Conservation (phyloP, 352 stramenopile species). For the Peronospora destructor region DNA sequence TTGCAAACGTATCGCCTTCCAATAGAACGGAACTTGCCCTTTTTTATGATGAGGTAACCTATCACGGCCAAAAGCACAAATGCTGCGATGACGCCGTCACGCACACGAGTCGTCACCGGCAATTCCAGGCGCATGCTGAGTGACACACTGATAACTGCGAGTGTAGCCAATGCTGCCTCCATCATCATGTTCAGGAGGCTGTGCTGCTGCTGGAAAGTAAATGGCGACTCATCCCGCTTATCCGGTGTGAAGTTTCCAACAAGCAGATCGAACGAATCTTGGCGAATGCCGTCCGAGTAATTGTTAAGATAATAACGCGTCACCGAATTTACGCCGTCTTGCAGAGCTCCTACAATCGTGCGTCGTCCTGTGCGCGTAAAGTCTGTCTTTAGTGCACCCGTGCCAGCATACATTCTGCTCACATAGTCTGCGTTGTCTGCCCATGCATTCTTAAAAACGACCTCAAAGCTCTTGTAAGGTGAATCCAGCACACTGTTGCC, state of each 20-base stretch:
- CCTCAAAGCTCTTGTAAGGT: conserved; percentile 63
- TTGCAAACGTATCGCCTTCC: conserved; percentile 81
- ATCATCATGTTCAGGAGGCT: conserved; percentile 55
- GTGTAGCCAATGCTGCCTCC: conserved; percentile 39
- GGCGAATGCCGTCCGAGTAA: conserved; percentile 89
- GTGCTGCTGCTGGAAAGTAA: conserved; percentile 81
- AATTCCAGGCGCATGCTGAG: conserved; percentile 54
- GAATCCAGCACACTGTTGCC: conserved; percentile 63
- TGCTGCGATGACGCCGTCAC: conserved; percentile 53
- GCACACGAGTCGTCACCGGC: conserved; percentile 49
- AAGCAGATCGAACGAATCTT: conserved; percentile 91
- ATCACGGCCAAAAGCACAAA: conserved; percentile 41
- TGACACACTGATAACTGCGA: conserved; percentile 55
- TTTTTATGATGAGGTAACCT: conserved; percentile 74
- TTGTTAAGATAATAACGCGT: conserved; percentile 95
- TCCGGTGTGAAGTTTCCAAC: conserved; percentile 72
- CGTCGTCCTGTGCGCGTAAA: conserved; percentile 93
- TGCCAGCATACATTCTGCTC: conserved; percentile 90
- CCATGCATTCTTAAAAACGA: conserved; percentile 87
- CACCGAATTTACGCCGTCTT: conserved; percentile 92
- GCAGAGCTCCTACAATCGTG: conserved; percentile 85
- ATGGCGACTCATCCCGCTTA: conserved; percentile 72
- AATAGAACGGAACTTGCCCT: conserved; percentile 70
- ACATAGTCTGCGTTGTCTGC: conserved; percentile 95
- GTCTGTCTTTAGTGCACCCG: conserved; percentile 93